Conservation (phyloP, 495 filamentous ascomycete genomes). For the Diplogelasinospora grovesii region DNA sequence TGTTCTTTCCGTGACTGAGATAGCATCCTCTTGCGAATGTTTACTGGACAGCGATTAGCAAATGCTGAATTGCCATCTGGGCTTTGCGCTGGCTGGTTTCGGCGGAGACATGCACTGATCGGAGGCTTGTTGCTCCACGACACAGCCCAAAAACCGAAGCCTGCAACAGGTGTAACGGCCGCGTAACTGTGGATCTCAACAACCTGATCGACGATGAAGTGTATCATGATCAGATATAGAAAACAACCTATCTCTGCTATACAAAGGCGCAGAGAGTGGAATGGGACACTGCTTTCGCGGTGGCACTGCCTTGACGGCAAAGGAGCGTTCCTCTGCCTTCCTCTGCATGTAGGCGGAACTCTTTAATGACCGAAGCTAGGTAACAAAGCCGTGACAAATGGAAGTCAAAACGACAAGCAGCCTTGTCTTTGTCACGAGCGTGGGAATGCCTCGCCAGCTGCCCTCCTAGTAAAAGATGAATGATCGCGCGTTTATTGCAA, state of each 20-base stretch:
- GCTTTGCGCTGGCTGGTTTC: conserved; percentile 2
- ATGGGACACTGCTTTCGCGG: too few relatives aligned
- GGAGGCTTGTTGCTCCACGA: conserved; percentile 12
- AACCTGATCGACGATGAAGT: conserved; percentile 3
- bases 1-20: neutral
- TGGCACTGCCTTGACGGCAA: neutral
- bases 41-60: too few relatives aligned
- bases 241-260: neutral
- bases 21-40: neutral
- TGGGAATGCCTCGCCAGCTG: too few relatives aligned
- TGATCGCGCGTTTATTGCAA: conserved; percentile 1
- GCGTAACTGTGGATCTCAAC: neutral
- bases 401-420: neutral
- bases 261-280: too few relatives aligned
- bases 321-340: neutral
- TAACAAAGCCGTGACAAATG: neutral
- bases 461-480: too few relatives aligned
- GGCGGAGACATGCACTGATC: conserved; percentile 12
- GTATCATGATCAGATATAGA: conserved; percentile 6
- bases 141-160: conserved; percentile 8
- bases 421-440: too few relatives aligned
- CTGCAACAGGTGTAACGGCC: conserved; percentile 5
- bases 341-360: neutral
- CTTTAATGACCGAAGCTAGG: neutral
- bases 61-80: neutral